A percentile compares a stretch with the other conserved stretches of the same genome.
These are phyloP conservation scores for Oryza coarctata DNA, from an alignment of 176 grass and related monocot genomes.

Conservation along the genomic window DNA sequence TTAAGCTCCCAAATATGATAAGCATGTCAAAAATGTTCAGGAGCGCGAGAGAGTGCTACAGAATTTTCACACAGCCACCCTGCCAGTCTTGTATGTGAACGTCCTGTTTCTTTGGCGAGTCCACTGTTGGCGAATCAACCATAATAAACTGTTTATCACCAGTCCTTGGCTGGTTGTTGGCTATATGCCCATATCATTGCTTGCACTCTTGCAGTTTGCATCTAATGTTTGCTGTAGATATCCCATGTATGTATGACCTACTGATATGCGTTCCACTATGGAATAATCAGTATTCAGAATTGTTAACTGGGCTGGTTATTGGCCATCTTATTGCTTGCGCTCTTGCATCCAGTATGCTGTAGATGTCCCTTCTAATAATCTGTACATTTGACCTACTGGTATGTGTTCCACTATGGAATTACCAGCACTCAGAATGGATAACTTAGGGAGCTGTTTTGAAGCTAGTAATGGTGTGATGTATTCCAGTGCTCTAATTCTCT, in stretches of 20 bases:
- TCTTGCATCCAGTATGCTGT: background rate
- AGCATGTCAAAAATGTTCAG: background rate
- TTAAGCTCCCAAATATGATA: background rate
- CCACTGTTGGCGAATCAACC: background rate
- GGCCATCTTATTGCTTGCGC: background rate
- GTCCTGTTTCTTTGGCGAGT: background rate
- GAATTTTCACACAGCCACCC: background rate
- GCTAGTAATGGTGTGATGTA: background rate
- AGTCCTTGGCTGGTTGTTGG: background rate
- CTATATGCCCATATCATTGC: background rate
- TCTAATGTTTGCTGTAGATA: background rate
- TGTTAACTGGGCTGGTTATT: background rate
- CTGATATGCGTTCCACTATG: background rate
- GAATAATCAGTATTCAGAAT: background rate
- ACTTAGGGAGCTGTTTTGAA: background rate
- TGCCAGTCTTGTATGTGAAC: background rate
- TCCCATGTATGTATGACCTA: background rate
- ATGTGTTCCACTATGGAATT: background rate
- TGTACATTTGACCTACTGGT: background rate
- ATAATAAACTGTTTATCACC: background rate
- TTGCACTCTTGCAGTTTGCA: background rate
- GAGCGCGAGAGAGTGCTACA: background rate
- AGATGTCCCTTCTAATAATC: background rate
- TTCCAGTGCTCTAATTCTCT: background rate
- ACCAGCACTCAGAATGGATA: background rate